A percentile compares a stretch with the other conserved stretches of the same genome.
Conservation (phyloP, 495 filamentous ascomycete species). For the Cetradonia linearis region DNA sequence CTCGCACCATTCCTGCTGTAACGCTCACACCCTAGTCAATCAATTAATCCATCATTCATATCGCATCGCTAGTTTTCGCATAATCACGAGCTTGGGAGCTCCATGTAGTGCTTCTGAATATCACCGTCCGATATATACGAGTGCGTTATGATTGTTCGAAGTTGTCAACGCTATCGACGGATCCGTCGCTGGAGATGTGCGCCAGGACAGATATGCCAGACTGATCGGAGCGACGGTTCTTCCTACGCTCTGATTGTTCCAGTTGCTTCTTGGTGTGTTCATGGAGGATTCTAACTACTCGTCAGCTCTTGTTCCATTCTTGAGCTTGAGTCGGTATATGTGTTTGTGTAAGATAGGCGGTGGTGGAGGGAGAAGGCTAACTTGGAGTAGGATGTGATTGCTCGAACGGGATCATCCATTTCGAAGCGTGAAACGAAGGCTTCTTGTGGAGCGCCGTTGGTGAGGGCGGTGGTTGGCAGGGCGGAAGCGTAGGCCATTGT, state of each 20-base stretch:
- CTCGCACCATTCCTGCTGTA: neutral
- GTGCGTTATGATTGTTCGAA: neutral
- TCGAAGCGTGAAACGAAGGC: constrained; percentile 14
- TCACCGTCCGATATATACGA: neutral
- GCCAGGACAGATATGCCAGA: neutral
- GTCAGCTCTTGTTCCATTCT: neutral
- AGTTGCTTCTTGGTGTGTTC: constrained; percentile 25
- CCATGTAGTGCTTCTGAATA: too few species aligned
- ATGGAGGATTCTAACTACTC: constrained; percentile 18
- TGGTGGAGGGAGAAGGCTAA: neutral
- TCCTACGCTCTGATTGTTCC: constrained; percentile 18
- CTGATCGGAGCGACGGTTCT: constrained; percentile 6
- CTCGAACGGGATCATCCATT: constrained; percentile 12
- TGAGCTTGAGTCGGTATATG: neutral
- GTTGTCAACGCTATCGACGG: constrained; percentile 11
- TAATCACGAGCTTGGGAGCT: neutral
- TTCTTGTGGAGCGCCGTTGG: constrained; percentile 12
- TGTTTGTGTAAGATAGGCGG: neutral
- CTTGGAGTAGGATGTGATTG: constrained; percentile 15
- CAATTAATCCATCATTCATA: neutral
- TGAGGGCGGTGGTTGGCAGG: constrained; percentile 10
- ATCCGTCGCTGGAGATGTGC: neutral
- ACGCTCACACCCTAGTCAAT: too few species aligned
- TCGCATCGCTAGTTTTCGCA: neutral
- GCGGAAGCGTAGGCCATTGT: constrained; percentile 11